Evolutionary conservation across 75 land plant genomes (phyloP).

Genomic region (Gnetum montanum): DNA sequence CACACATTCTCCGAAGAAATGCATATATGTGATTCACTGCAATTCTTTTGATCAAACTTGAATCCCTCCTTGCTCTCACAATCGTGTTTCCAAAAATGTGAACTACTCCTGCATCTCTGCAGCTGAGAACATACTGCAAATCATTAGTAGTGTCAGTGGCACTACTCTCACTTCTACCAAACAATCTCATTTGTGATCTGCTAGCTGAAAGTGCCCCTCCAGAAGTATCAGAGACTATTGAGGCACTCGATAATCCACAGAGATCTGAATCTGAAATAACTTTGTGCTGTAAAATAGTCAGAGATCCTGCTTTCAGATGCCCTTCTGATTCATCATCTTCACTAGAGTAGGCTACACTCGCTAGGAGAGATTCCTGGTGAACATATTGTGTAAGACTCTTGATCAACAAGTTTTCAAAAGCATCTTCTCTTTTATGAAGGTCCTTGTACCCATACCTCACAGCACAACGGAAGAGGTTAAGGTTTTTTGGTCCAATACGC

Average conservation of each 20-base stretch:
- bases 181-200: not conserved
- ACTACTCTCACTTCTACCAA: not conserved
- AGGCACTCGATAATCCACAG: not conserved
- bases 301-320: not conserved
- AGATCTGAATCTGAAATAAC: not conserved
- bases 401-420: constrained; percentile 71
- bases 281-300: not conserved
- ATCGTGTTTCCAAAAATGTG: constrained; percentile 34
- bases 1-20: constrained; percentile 20
- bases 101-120: constrained; percentile 26
- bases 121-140: constrained; percentile 13
- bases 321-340: constrained; percentile 4
- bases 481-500: constrained; percentile 65
- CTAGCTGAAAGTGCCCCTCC: not conserved
- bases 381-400: constrained; percentile 44
- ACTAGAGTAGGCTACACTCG: constrained; percentile 3
- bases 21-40: constrained; percentile 26
- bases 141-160: not conserved
- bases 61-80: constrained; percentile 23
- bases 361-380: constrained; percentile 22
- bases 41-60: constrained; percentile 17
- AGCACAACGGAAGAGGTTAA: constrained; percentile 77
- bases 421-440: constrained; percentile 74
- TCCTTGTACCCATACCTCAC: constrained; percentile 87
- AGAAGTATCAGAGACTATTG: constrained; percentile 1